Base-by-base conservation (phyloP, 371 early-diverging fungal species). In the Mucor irregularis region DNA sequence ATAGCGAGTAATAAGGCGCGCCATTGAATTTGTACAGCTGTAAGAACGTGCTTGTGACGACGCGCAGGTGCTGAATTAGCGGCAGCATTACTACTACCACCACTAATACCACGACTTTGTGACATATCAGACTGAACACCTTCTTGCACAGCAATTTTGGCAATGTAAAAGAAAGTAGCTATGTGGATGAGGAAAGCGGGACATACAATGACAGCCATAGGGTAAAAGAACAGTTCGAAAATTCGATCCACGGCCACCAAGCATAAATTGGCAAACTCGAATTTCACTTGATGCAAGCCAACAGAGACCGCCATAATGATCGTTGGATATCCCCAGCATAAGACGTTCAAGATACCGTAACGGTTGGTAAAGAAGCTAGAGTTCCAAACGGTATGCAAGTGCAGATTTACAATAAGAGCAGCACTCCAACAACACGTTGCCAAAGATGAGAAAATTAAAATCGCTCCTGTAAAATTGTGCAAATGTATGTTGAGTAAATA, bases 21-120 rank as follows among this genome's bases (percentile, higher is more conserved):
- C 88, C 88, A 88, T 59, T 88, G 86, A 44, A 88, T 79, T 34
- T 80, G 76, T 44, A 86, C 80, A 17, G 85, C 83, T 48, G 74
- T 73, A 50, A 84, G 57, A 30, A 85, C 79, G 49, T 87, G 84
- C 24, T 81, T 68, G 26, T 78, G 81, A 0, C 66, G 68, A 40
- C 75, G 69, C 5, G 60, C 53, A 11, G 78, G 71, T 0, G 72
- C 53, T 13, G 74, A 75, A 10, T 63, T 63, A 11, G 71, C 58
- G 14, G 61, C 58, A 0, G 76, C 68, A 6, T 64, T 56, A 2
- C 47, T 37, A 2, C n/a, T n/a, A n/a, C n/a, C n/a, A n/a, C n/a
- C n/a, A n/a, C n/a, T n/a, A n/a, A n/a, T n/a, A n/a, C n/a, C n/a
- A n/a, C n/a, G 67, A 67, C 1, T 49, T 19, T 67, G 76, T n/a